Base-by-base conservation (phyloP, 148 eudicot genomes). In the Agrostemma githago region DNA sequence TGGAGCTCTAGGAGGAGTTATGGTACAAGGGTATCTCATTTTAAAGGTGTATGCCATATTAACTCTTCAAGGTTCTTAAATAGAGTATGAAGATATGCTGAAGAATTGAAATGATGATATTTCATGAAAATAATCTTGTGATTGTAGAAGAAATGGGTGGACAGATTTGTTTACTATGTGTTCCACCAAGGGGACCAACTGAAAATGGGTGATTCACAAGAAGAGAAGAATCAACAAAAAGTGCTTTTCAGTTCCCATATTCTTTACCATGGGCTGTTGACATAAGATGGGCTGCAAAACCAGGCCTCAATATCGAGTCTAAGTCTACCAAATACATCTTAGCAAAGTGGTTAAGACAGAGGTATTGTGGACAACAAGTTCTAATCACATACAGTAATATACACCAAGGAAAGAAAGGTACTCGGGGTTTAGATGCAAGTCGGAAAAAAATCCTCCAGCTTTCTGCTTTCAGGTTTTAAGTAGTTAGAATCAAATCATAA, bases 1-100 rank as follows among this genome's bases (percentile, higher is more conserved):
- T 37, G 78, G 74, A 75, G 44, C 72, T 41, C 72, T 83, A 9
- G 76, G 19, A 74, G 76, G 74, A 67, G 72, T 43, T 10, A 26
- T 61, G 71, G 68, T 83, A 80, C 76, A 68, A 20, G 87, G 80
- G 14, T 74, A 84, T 63, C 74, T 86, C 86, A 89, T 86, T 79
- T 68, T 78, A 41, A 66, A 66, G 17, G 70, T 19, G 51, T 44
- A 19, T 37, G 38, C 62, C 64, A 72, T 9, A 26, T 26, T 26
- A 34, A 44, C 20, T 21, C 15, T 17, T 7, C 64, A 17, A 26
- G 11, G 63, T 73, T 19, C 2, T 66, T 44, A 8, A 20, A 15
- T n/a, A 0, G 12, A 38, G 41, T 10, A 14, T 44, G 10, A 3
- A 19, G 39, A 69, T 5, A 15, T 37, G 9, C 26, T 66, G 3